Base-by-base conservation (phyloP, 257 asterid genomes). In the Nicotiana undulata region DNA sequence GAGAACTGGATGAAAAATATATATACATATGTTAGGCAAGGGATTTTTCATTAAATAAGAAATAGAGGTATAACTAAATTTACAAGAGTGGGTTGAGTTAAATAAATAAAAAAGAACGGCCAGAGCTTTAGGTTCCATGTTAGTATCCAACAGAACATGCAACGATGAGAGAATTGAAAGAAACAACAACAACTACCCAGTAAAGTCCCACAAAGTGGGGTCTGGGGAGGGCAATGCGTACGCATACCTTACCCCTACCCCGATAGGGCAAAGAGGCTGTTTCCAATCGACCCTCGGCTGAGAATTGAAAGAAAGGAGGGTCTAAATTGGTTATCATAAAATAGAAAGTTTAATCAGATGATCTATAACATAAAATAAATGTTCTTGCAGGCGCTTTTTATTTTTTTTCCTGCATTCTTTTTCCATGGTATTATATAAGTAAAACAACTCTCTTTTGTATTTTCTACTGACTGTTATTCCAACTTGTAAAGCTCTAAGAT, bases 1-100 rank as follows among this genome's bases (percentile, higher is more conserved):
- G 94, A 91, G 91, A 95, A 95, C 98, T 95, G 97, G 84, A 93
- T 84, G 16, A 74, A 22, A 49, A 6, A 74, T 24, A 49, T 12
- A 70, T 46, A 72, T 26, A n/a, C n/a, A 26, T 24, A 68, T 40
- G 78, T 74, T 24, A 74, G 78, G 51, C 16, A 49, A 24, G 61
- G 44, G 24, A 24, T 16, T 49, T 72, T 15, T 49, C 40, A 74
- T 74, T 74, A 74, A 26, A 49, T 74, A 46, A 65, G 9, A 74
- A 20, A 74, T 49, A 59, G 61, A 46, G 44, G 51, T 8, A 49
- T 3, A 44, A 70, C 77, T 32, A 74, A 49, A 49, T 74, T 46
- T 26, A 49, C 16, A 46, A 74, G 61, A 74, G 61, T 24, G 44
- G 40, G 61, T 46, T 49, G 44, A 74, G 24, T 74, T 49, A 31